Percentiles rank a stretch among this genome's conserved stretches.
These are phyloP conservation scores for Chrysosporium queenslandicum DNA, from an alignment of 2,329 filamentous ascomycete species.

Conservation along the genomic window DNA sequence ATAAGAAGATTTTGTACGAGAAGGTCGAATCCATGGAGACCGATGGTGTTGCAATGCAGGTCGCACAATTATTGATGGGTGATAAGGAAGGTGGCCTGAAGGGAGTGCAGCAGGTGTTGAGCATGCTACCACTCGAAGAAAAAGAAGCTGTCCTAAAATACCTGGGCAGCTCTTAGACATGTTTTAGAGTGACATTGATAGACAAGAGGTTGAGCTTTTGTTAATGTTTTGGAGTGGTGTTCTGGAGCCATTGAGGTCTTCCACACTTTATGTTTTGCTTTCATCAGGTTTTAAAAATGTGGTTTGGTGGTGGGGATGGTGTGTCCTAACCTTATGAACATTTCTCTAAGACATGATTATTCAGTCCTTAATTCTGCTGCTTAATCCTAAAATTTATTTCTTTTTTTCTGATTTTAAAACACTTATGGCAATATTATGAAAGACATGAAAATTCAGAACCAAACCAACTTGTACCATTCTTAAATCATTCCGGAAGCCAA, in stretches of 20 bases:
- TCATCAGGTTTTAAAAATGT: background rate
- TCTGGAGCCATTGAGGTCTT: background rate
- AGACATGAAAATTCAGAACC: too few species aligned
- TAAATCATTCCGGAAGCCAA: too few species aligned
- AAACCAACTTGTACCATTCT: too few species aligned
- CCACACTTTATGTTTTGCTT: background rate
- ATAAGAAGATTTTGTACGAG: slow-evolving; percentile 68
- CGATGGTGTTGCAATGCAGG: slow-evolving; percentile 59
- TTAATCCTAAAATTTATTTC: too few species aligned
- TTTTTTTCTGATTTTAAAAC: too few species aligned
- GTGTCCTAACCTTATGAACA: background rate
- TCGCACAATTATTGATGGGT: slow-evolving; percentile 57
- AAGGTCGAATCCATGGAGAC: slow-evolving; percentile 79
- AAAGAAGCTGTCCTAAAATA: slow-evolving; percentile 68
- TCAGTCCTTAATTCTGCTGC: too few species aligned
- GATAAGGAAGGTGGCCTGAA: slow-evolving; percentile 64
- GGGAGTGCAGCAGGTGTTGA: slow-evolving; percentile 75
- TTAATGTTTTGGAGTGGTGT: background rate
- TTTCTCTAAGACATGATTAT: too few species aligned
- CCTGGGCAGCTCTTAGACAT: slow-evolving; percentile 21
- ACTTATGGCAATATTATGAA: too few species aligned
- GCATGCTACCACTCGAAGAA: slow-evolving; percentile 79
- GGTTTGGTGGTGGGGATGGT: background rate
- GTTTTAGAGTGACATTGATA: background rate
- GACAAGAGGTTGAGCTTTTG: background rate